phyloP scores from a whole-genome alignment of 495 filamentous ascomycete species.

The Cenococcum geophilum region DNA sequence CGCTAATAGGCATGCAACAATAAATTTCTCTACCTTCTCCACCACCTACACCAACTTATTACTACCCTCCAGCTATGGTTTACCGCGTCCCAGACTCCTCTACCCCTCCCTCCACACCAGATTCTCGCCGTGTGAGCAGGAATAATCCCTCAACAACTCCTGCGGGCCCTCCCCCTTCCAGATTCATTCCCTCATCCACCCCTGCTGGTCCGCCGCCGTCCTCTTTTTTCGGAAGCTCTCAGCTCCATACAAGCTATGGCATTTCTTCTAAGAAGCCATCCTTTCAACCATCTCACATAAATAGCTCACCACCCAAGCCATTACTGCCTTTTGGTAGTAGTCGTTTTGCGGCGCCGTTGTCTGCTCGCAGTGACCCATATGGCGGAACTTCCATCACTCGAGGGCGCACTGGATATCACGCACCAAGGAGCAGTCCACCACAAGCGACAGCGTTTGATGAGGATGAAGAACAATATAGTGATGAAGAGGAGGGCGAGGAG shows the following conservation, averaged over 20 bases:
- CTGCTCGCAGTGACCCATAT: constrained; percentile 2
- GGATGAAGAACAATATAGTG: constrained; percentile 36
- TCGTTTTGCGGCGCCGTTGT: constrained; percentile 9
- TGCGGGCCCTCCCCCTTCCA: constrained; percentile 61
- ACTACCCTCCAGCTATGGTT: constrained; percentile 10
- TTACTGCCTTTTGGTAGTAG: constrained; percentile 39
- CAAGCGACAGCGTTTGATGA: constrained; percentile 34
- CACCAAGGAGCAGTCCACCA: constrained; percentile 35
- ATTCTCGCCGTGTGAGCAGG: constrained; percentile 26
- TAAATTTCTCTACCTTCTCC: not conserved
- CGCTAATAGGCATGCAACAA: not conserved
- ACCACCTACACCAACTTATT: not conserved
- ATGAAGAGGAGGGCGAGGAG: constrained; percentile 35
- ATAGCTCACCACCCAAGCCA: constrained; percentile 17
- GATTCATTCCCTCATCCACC: constrained; percentile 61
- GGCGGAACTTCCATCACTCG: constrained; percentile 4
- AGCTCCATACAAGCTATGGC: constrained; percentile 43
- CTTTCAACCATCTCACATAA: not conserved
- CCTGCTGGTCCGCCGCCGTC: constrained; percentile 62
- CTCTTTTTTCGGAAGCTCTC: constrained; percentile 60
- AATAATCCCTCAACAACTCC: constrained; percentile 65
- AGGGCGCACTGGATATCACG: constrained; percentile 30
- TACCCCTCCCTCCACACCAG: constrained; percentile 31
- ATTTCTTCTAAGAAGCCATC: not conserved
- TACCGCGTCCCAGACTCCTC: constrained; percentile 27